Base-by-base conservation (phyloP, 306 rosid genomes). In the Cicer cuneatum region DNA sequence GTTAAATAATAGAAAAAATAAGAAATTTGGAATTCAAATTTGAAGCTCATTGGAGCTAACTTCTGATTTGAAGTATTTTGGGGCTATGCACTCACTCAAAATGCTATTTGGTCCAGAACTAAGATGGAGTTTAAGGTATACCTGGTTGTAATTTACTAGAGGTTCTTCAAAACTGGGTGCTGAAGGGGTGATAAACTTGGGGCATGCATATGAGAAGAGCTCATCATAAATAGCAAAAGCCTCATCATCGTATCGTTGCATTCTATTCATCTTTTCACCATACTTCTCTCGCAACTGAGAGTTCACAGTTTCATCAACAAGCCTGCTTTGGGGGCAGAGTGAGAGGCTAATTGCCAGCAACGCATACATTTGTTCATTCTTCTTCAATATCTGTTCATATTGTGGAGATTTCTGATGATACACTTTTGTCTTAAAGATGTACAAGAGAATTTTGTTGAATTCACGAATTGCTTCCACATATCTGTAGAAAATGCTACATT, bases 311-410 rank as follows among this genome's bases (percentile, higher is more conserved):
- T 92, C 99, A 71, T 94, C 97, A 81, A 94, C 84, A 81, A 94
- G 94, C 78, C 84, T 87, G 73, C 68, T 89, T 81, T 90, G 96
- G 61, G 99, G 97, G 49, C 99, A 94, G 33, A 94, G 96, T 18
- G 99, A 94, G 69, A 94, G 97, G 68, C 87, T 71, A 73, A 92
- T 85, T 12, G 99, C 97, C 92, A 92, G 86, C 90, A 94, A 83
- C 69, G 97, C 99, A 86, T 94, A 94, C 99, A 94, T 92, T 81
- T 94, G 97, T 75, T 94, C 99, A 61, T 94, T 94, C 87, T 94
- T 94, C 85, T 94, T 94, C 69, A 94, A 87, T 66, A 92, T 94
- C 85, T 94, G 99, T 84, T 92, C 99, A 78, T 85, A 92, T 68
- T 94, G 99, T 21, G 97, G 96, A 43, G 97, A 92, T 76, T 92